phyloP scores from a whole-genome alignment of 192 early-diverging fungal genomes.

The Linnemannia schmuckeri region DNA sequence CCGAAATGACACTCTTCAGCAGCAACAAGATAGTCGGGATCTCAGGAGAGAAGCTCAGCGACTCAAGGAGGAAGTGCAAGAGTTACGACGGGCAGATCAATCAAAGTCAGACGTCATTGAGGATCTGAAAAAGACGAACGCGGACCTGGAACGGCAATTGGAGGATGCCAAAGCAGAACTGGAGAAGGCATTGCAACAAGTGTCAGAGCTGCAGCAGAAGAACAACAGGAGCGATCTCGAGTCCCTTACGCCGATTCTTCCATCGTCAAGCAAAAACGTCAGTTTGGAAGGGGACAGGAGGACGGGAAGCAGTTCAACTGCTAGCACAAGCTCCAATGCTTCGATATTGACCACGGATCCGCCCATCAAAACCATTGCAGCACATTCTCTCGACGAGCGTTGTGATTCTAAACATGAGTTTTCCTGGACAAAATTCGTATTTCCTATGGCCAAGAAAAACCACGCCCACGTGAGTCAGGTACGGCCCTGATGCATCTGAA shows the following conservation, averaged over 20 bases:
- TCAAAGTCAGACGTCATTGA: background rate
- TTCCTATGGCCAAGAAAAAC: constrained; percentile 29
- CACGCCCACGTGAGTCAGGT: constrained; percentile 15
- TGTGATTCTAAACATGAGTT: background rate
- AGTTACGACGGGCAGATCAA: constrained; percentile 2
- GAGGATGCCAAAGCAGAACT: constrained; percentile 23
- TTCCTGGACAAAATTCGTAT: constrained; percentile 48
- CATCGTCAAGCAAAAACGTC: background rate
- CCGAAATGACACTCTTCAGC: background rate
- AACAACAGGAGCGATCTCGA: background rate
- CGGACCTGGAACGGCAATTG: constrained; percentile 7
- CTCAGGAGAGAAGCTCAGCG: background rate
- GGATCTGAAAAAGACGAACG: constrained; percentile 2
- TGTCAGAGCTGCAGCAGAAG: background rate
- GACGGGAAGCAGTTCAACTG: background rate
- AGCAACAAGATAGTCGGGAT: background rate
- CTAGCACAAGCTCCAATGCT: background rate
- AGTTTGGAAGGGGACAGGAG: background rate
- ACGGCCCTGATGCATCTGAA: background rate
- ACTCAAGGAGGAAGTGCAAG: constrained; percentile 13
- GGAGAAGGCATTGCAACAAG: background rate
- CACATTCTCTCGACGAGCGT: background rate
- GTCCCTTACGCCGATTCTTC: constrained; percentile 2
- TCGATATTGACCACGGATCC: background rate
- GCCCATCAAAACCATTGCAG: background rate